Evolutionary conservation across 768 basidiomycete species (phyloP).

Genomic region (Xerocomellus dryophilus): DNA sequence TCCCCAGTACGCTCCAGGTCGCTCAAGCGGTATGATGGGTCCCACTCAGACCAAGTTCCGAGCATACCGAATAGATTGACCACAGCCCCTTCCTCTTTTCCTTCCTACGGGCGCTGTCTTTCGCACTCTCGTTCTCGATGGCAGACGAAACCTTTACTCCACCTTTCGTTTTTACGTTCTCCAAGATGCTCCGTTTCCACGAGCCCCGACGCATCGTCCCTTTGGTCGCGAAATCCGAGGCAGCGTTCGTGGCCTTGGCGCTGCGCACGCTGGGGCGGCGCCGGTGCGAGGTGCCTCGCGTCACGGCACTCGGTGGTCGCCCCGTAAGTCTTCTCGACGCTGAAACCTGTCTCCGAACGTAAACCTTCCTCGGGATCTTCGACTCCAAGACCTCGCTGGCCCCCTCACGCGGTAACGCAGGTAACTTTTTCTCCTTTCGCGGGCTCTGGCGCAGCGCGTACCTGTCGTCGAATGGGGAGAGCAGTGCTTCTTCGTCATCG

Average conservation of each 20-base stretch:
- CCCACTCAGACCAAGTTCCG: constrained; percentile 22
- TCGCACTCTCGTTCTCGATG: constrained; percentile 12
- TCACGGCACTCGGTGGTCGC: neutral
- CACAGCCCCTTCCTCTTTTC: constrained; percentile 26
- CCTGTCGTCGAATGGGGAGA: constrained; percentile 28
- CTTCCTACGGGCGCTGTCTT: constrained; percentile 11
- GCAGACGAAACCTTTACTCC: constrained; percentile 8
- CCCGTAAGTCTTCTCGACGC: constrained; percentile 6
- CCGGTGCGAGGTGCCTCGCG: constrained; percentile 12
- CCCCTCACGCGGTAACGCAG: constrained; percentile 9
- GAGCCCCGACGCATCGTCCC: constrained; percentile 26
- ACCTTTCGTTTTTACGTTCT: constrained; percentile 16
- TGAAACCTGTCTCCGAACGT: constrained; percentile 17
- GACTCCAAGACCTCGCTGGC: constrained; percentile 4
- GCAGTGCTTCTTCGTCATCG: constrained; percentile 23
- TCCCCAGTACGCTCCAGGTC: neutral
- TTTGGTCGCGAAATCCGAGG: constrained; percentile 10
- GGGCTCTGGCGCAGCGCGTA: constrained; percentile 12
- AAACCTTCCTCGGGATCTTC: constrained; percentile 22
- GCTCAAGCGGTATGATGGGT: constrained; percentile 4
- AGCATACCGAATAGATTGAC: constrained; percentile 30
- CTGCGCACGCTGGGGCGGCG: constrained; percentile 17
- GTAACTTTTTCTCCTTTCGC: constrained; percentile 14
- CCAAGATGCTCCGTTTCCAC: constrained; percentile 24
- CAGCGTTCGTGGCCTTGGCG: constrained; percentile 8